Base-by-base conservation (phyloP, 106 monocot species). In the Triglochin maritima region DNA sequence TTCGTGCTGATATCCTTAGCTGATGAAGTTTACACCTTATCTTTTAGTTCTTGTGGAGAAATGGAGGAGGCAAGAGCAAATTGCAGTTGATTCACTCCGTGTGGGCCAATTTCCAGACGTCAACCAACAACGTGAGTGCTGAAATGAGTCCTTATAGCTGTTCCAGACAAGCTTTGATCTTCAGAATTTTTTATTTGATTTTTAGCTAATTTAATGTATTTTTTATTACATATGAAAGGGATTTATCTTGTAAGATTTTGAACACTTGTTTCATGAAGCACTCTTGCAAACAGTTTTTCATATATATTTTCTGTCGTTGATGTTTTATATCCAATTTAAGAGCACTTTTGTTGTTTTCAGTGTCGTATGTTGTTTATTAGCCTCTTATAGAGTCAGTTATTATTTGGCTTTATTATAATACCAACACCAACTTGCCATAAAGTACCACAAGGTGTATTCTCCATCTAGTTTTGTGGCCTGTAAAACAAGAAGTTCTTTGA, bases 31-130 rank as follows among this genome's bases (percentile, higher is more conserved):
- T 62, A 44, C 17, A 57, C 11, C 60, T 46, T 76, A n/a, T 62
- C 3, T 7, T 62, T 59, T 82, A 95, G 94, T 95, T 85, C 68
- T 71, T 95, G 56, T 95, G 94, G 94, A 87, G 69, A 80, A 85
- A 83, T 57, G 89, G 81, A 50, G 90, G 94, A 69, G 60, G 79
- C 45, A 73, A 47, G 4, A 83, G 87, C 62, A 68, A 59, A 8
- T 50, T 50, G 41, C 72, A 87, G 66, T 75, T 95, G 72, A 78
- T 98, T 42, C 96, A 91, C 66, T 98, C 96, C 7, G 73, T 98
- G 78, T 98, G 96, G 96, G 91, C 56, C 29, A 98, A 98, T 77
- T 98, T 98, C 81, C 96, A 98, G 70, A 91, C 96, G 62, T 88
- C 96, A 74, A 73, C 64, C 49, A 86, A 78, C 66, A 90, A 90